Conservation (phyloP, 2,329 filamentous ascomycete genomes). For the Ramichloridium luteum region DNA sequence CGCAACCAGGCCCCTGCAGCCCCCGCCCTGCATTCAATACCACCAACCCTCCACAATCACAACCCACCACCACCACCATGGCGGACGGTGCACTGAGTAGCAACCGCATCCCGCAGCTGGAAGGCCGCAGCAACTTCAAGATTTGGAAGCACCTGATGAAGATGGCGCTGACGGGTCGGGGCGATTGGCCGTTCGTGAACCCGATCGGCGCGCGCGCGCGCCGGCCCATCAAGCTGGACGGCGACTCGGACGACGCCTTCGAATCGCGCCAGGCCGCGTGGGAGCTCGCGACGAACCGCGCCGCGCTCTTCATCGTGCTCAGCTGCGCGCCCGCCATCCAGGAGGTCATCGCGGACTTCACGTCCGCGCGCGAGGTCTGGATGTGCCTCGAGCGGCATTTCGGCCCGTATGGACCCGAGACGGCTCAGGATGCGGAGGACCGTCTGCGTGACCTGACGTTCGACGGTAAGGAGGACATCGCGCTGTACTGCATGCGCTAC, state of each 20-base stretch:
- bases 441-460: background rate
- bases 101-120: background rate
- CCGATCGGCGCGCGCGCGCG: background rate
- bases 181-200: background rate
- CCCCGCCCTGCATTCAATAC: too few species aligned
- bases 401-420: background rate
- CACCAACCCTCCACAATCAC: too few species aligned
- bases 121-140: background rate
- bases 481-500: background rate
- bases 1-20: too few species aligned
- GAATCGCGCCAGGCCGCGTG: background rate
- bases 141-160: conserved; percentile 1
- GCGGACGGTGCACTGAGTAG: too few species aligned
- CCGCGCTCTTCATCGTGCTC: background rate
- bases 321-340: background rate
- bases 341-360: conserved; percentile 1
- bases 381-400: background rate
- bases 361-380: background rate
- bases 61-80: too few species aligned
- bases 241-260: background rate
- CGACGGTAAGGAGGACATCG: background rate
- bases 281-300: background rate
- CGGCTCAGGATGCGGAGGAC: background rate
- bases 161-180: background rate
- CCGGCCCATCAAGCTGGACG: background rate